Conservation (phyloP, 306 rosid genomes). For the Glycyrrhiza uralensis region DNA sequence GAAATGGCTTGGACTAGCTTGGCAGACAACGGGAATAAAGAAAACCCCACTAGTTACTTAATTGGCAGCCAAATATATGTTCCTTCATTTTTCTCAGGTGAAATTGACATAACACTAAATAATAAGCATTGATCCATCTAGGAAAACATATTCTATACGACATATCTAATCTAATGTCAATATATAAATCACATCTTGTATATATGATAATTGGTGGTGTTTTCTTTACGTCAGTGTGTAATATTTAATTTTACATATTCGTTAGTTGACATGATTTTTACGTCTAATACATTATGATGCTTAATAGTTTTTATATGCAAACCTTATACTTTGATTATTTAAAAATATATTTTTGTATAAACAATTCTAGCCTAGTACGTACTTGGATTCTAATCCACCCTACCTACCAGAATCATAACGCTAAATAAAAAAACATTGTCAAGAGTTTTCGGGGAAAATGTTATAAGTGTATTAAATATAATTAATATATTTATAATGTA, state of each 20-base stretch:
- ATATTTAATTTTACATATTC: too few species aligned
- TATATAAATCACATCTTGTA: not conserved
- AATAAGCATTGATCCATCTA: not conserved
- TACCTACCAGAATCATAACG: not conserved
- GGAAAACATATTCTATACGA: not conserved
- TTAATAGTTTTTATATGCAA: not conserved
- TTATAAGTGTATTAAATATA: not conserved
- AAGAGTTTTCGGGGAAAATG: not conserved
- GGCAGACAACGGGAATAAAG: not conserved
- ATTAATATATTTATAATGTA: too few species aligned
- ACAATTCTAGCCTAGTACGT: not conserved
- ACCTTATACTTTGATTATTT: not conserved
- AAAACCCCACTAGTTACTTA: not conserved
- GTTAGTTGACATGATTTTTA: too few species aligned
- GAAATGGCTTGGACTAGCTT: not conserved
- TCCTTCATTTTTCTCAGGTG: not conserved
- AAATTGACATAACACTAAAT: not conserved
- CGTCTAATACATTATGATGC: not conserved
- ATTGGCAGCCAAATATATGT: not conserved
- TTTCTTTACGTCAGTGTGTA: not conserved
- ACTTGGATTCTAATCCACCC: slow-evolving; percentile 2
- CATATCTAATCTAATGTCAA: not conserved
- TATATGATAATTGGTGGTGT: not conserved
- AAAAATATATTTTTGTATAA: not conserved
- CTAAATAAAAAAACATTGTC: not conserved